Conservation (phyloP, 768 basidiomycete genomes). For the Rubroboletus satanas region DNA sequence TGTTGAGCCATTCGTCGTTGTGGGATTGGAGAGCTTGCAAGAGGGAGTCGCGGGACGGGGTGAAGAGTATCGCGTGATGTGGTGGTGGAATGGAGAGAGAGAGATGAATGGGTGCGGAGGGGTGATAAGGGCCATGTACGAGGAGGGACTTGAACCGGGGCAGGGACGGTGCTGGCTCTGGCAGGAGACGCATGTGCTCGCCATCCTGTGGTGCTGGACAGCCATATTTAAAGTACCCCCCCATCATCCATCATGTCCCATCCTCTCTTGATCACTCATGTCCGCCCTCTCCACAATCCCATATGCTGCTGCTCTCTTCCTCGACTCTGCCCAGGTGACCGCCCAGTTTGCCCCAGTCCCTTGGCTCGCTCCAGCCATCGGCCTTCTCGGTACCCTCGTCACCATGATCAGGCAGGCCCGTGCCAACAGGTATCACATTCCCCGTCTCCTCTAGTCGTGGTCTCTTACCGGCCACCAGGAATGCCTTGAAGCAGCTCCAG, state of each 20-base stretch:
- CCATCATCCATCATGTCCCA: not conserved
- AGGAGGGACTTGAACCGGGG: conserved; percentile 58
- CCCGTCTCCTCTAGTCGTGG: not conserved
- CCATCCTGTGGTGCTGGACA: conserved; percentile 20
- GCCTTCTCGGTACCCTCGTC: conserved; percentile 41
- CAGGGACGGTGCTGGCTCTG: conserved; percentile 41
- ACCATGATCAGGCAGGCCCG: conserved; percentile 45
- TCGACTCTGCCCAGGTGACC: conserved; percentile 38
- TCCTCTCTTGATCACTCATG: conserved; percentile 8
- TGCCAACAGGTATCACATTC: conserved; percentile 40
- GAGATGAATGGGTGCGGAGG: conserved; percentile 69
- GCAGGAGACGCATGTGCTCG: conserved; percentile 36
- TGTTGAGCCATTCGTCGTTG: conserved; percentile 45
- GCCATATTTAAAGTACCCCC: not conserved
- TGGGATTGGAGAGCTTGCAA: conserved; percentile 40
- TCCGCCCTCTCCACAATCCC: conserved; percentile 11
- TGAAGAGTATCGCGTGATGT: conserved; percentile 44
- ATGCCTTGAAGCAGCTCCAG: conserved; percentile 41
- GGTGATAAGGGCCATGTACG: conserved; percentile 57
- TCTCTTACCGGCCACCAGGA: conserved; percentile 27
- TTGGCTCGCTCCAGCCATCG: conserved; percentile 41
- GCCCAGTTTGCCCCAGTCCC: conserved; percentile 49
- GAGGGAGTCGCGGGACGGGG: conserved; percentile 49
- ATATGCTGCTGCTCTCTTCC: conserved; percentile 7
- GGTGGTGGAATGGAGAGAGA: conserved; percentile 44